Evolutionary conservation across 2,329 filamentous ascomycete genomes (phyloP).

Genomic region (Akanthomyces muscarius): DNA sequence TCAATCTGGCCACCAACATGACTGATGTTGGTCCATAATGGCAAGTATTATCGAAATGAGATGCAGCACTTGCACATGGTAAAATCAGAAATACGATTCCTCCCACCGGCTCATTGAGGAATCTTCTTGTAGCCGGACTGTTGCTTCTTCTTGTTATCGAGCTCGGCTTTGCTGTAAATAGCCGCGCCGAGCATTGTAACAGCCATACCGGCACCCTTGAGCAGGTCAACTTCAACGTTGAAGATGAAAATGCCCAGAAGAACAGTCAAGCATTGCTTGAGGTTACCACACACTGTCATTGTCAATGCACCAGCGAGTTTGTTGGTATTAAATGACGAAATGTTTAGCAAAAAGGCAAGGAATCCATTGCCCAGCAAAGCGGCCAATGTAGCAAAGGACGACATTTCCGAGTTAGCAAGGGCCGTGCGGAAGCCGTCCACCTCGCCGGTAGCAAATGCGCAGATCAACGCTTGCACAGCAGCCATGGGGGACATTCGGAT

Average conservation of each 20-base stretch:
- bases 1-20: background rate
- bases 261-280: slow-evolving; percentile 56
- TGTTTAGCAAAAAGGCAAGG: slow-evolving; percentile 53
- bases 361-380: slow-evolving; percentile 48
- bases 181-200: slow-evolving; percentile 53
- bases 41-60: background rate
- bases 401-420: slow-evolving; percentile 33
- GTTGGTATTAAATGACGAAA: slow-evolving; percentile 55
- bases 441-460: slow-evolving; percentile 51
- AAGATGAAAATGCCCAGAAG: slow-evolving; percentile 51
- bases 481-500: slow-evolving; percentile 60
- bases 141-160: slow-evolving; percentile 42
- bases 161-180: slow-evolving; percentile 55
- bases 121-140: slow-evolving; percentile 34
- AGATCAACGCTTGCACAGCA: slow-evolving; percentile 50
- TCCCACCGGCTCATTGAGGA: slow-evolving; percentile 19
- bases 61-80: background rate
- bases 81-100: no score
- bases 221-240: slow-evolving; percentile 45
- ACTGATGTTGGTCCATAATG: background rate
- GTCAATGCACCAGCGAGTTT: slow-evolving; percentile 54
- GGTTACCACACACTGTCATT: slow-evolving; percentile 56
- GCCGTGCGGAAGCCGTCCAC: slow-evolving; percentile 38
- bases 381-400: slow-evolving; percentile 35
- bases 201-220: slow-evolving; percentile 54